phyloP scores from a whole-genome alignment of 2,329 filamentous ascomycete genomes.

The Xylariaceae sp. region DNA sequence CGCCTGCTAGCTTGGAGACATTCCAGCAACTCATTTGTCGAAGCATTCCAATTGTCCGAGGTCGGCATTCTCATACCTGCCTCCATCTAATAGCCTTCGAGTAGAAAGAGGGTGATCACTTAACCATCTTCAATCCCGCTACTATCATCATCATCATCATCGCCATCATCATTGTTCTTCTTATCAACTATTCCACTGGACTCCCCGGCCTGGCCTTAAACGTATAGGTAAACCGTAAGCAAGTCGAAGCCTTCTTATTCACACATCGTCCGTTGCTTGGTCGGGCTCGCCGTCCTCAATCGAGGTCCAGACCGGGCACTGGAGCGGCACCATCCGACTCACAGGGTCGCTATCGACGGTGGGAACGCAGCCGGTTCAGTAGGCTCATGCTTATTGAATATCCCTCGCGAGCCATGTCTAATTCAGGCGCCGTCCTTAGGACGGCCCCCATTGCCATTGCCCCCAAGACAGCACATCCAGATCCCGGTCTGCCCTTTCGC shows the following conservation, averaged over 20 bases:
- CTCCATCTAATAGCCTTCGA: conserved; percentile 10
- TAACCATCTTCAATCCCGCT: conserved; percentile 4
- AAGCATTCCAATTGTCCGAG: background rate
- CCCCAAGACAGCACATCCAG: conserved; percentile 50
- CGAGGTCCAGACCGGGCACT: conserved; percentile 3
- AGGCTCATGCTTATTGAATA: conserved; percentile 23
- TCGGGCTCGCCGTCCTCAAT: conserved; percentile 8
- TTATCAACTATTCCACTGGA: conserved; percentile 1
- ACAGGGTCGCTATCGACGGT: conserved; percentile 16
- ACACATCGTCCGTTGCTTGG: conserved; percentile 10
- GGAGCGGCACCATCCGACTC: conserved; percentile 15
- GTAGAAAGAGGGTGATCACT: conserved; percentile 8
- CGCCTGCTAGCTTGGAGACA: conserved; percentile 5
- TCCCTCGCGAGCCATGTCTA: conserved; percentile 44
- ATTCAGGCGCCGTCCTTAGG: conserved; percentile 49
- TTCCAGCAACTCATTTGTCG: conserved; percentile 12
- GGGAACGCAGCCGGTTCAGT: conserved; percentile 8
- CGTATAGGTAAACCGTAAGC: conserved; percentile 11
- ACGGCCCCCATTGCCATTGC: conserved; percentile 63
- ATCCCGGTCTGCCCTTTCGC: conserved; percentile 37
- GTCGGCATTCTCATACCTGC: conserved; percentile 1
- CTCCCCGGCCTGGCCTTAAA: background rate
- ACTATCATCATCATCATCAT: background rate
- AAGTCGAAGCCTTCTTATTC: conserved; percentile 3
- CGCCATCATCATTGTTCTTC: background rate